Evolutionary conservation across 1,284 basidiomycete genomes (phyloP).

Genomic region (Leccinum subrobustum): DNA sequence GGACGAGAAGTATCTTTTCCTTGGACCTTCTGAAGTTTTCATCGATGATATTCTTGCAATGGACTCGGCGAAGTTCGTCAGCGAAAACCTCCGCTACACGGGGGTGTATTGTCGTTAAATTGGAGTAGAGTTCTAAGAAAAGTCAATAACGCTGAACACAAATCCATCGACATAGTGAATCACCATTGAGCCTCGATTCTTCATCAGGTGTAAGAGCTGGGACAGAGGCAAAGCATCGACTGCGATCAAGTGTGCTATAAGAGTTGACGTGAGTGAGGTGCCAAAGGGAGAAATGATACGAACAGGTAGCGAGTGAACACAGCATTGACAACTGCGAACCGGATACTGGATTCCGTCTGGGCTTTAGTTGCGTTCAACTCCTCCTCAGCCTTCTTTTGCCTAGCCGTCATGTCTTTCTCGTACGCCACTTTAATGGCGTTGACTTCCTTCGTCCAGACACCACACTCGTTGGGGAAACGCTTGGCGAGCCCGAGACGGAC

Average conservation of each 20-base stretch:
- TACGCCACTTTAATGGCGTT: slow-evolving; percentile 1
- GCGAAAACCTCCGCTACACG: no score
- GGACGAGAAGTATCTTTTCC: no score
- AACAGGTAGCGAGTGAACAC: no score
- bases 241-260: slow-evolving; percentile 22
- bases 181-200: slow-evolving; percentile 14
- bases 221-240: slow-evolving; percentile 14
- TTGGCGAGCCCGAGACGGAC: slow-evolving; percentile 33
- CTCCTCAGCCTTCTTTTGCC: slow-evolving; percentile 12
- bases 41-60: no score
- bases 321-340: no score
- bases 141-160: not conserved
- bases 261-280: not conserved
- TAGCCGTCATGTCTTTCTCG: slow-evolving; percentile 9
- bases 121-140: slow-evolving; percentile 12
- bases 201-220: slow-evolving; percentile 19
- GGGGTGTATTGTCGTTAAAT: no score
- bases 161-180: not conserved
- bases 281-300: not conserved
- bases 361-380: no score
- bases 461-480: slow-evolving; percentile 30
- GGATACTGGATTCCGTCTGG: no score
- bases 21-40: no score
- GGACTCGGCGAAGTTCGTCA: no score
- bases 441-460: slow-evolving; percentile 27